Base-by-base conservation (phyloP, 164 flowering plant genomes). In the Vitis rupestris region DNA sequence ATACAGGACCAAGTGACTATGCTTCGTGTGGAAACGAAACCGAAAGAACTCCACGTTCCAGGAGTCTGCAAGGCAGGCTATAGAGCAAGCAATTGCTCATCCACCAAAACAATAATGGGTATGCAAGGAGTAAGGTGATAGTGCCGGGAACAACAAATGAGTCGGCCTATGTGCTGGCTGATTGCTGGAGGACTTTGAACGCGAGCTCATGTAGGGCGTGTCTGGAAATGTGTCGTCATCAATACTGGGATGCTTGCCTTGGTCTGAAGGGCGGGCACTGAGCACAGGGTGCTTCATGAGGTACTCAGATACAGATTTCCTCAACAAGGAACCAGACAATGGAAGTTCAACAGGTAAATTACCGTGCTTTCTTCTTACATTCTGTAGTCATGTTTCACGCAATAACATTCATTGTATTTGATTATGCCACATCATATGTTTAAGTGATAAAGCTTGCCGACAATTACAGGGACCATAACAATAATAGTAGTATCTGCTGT, bases 201-300 rank as follows among this genome's bases (percentile, higher is more conserved):
- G 70, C 72, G 0, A 86, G 78, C 69, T 79, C 88, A 16, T 94
- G 98, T 72, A 78, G 70, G 68, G 82, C 82, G 0, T 94, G 98
- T 59, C 68, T 94, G 84, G 82, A 82, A 61, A 81, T 57, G 98
- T 95, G 0, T 83, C 92, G 9, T 70, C 79, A 0, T 85, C 90
- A 0, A 48, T 89, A 12, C 59, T 71, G 69, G 75, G 81, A 17
- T 94, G 98, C 81, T 82, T 94, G 81, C 97, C 98, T 27, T 73
- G 83, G 84, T 85, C 93, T 0, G 97, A 90, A 66, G 98, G 97
- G 3, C 81, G 97, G 13, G 97, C 94, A 4, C 59, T 94, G 55
- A 61, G 85, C 65, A 87, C 97, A 0, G 98, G 98, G 0, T 94
- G 98, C 80, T 94, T 92, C 75, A 72, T 94, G 87, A 87, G 95